Evolutionary conservation across 225 moss, liverwort and hornwort genomes (phyloP).

Genomic region (Sphagnum tenellum): DNA sequence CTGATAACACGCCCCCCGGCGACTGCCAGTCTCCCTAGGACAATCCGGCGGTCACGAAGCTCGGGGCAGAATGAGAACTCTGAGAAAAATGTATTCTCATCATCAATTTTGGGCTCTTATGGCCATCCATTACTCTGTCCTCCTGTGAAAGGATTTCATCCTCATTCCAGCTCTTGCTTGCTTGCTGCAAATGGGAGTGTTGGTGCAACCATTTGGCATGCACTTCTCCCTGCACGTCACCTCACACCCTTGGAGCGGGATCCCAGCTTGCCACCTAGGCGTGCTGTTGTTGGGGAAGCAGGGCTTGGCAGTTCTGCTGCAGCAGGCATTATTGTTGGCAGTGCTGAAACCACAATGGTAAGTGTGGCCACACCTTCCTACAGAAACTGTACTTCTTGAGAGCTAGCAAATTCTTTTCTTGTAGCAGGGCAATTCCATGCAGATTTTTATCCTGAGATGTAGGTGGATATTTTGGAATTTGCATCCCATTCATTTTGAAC

Average conservation of each 20-base stretch:
- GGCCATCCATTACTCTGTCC: constrained; percentile 21
- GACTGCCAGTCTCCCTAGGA: constrained; percentile 52
- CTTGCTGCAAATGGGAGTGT: constrained; percentile 67
- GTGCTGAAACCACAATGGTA: constrained; percentile 31
- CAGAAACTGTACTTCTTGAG: too few species aligned
- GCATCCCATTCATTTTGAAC: too few species aligned
- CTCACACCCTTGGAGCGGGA: constrained; percentile 57
- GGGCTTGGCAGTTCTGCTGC: too few species aligned
- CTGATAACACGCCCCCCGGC: constrained; percentile 56
- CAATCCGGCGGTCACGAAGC: constrained; percentile 44
- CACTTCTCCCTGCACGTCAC: constrained; percentile 74
- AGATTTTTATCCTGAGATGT: too few species aligned
- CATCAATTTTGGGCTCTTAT: constrained; percentile 22
- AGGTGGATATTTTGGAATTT: too few species aligned
- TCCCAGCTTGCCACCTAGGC: constrained; percentile 30
- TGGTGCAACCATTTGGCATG: constrained; percentile 88
- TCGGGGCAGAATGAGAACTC: constrained; percentile 3
- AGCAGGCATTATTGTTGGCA: constrained; percentile 33
- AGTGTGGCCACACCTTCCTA: neutral
- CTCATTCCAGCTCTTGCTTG: constrained; percentile 75
- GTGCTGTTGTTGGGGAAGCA: constrained; percentile 1
- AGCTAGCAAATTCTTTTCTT: too few species aligned
- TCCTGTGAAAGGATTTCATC: constrained; percentile 54
- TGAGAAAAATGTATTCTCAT: constrained; percentile 21
- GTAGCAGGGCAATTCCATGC: too few species aligned